phyloP scores from a whole-genome alignment of 2,329 filamentous ascomycete species.

The Calycina marina region DNA sequence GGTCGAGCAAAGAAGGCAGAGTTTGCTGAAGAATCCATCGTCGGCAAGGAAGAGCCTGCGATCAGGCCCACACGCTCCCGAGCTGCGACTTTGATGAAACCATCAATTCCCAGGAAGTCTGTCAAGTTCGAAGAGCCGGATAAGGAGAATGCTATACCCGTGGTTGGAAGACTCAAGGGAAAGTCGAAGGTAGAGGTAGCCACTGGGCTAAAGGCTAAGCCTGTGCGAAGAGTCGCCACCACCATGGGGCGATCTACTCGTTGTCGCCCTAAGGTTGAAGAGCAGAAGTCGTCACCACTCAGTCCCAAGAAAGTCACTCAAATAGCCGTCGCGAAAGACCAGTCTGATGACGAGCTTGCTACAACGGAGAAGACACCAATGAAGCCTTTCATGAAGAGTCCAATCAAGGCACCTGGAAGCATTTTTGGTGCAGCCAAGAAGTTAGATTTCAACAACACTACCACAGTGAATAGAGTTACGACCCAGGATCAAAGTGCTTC shows the following conservation, averaged over 20 bases:
- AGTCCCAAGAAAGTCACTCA: constrained; percentile 53
- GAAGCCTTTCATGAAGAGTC: constrained; percentile 39
- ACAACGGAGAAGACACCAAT: constrained; percentile 34
- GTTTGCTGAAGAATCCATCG: constrained; percentile 10
- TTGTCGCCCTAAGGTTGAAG: constrained; percentile 20
- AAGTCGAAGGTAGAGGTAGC: constrained; percentile 23
- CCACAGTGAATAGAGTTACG: constrained; percentile 19
- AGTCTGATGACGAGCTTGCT: constrained; percentile 46
- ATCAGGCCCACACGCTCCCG: constrained; percentile 26
- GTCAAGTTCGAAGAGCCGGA: constrained; percentile 47
- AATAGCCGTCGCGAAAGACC: constrained; percentile 31
- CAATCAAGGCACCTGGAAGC: constrained; percentile 32
- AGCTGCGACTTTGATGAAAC: constrained; percentile 25
- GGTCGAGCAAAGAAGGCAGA: constrained; percentile 19
- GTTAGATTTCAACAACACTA: constrained; percentile 22
- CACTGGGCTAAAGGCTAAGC: constrained; percentile 29
- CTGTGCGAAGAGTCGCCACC: constrained; percentile 32
- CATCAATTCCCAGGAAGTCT: constrained; percentile 38
- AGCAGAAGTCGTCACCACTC: constrained; percentile 34
- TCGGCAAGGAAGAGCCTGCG: constrained; percentile 22
- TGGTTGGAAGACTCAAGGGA: constrained; percentile 26
- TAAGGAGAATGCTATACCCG: constrained; percentile 45
- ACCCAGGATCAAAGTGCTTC: constrained; percentile 25
- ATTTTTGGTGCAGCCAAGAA: constrained; percentile 23
- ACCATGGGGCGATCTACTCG: constrained; percentile 17